Conservation (phyloP, 345 rosid genomes). For the Carallia pectinifolia region DNA sequence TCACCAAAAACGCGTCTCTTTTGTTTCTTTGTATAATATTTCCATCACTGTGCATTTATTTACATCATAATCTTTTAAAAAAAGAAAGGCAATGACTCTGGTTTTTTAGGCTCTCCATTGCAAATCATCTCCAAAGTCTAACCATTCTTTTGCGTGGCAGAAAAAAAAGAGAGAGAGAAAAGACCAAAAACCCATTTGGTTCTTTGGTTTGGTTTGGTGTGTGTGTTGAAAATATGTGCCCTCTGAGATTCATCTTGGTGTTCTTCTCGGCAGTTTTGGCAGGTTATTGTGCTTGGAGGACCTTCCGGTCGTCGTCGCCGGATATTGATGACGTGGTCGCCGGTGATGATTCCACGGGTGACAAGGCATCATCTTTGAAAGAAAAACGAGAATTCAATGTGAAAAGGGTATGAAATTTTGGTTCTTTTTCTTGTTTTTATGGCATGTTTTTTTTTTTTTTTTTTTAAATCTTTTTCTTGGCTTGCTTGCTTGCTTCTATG, state of each 20-base stretch:
- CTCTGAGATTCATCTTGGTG: conserved; percentile 29
- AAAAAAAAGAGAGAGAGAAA: too few relatives aligned
- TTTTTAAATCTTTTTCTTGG: conserved; percentile 2
- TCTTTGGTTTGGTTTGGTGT: background rate
- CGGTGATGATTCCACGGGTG: conserved; percentile 42
- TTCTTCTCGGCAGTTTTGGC: conserved; percentile 23
- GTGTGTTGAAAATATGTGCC: conserved; percentile 18
- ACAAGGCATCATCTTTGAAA: conserved; percentile 17
- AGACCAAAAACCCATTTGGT: too few relatives aligned
- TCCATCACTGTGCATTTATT: too few relatives aligned
- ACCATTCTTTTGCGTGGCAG: too few relatives aligned
- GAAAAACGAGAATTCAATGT: conserved; percentile 44
- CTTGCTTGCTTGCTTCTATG: background rate
- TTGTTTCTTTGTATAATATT: too few relatives aligned
- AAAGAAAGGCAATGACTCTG: background rate
- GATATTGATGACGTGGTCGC: conserved; percentile 30
- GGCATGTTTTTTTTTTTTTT: background rate
- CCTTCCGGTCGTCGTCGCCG: conserved; percentile 64
- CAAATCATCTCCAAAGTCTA: too few relatives aligned
- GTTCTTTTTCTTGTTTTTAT: background rate
- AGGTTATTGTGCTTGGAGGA: conserved; percentile 61
- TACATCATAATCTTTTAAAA: background rate
- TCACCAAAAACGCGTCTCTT: conserved; percentile 3
- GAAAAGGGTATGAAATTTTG: conserved; percentile 43
- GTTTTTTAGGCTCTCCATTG: too few relatives aligned